Base-by-base conservation (phyloP, 345 rosid genomes). In the Leavenworthia alabamica region DNA sequence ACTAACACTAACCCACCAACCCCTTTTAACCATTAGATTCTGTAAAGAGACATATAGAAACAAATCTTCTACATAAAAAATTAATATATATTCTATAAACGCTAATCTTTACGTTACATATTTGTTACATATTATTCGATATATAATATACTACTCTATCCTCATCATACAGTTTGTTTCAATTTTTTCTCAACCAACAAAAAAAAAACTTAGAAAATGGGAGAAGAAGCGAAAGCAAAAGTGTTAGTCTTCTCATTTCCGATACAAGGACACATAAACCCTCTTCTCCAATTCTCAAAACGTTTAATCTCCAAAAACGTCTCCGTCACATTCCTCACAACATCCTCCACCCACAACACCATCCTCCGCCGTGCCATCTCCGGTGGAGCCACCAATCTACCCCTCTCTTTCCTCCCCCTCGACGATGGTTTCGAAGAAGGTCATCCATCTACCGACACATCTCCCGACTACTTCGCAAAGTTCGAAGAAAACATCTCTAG, bases 221-320 rank as follows among this genome's bases (percentile, higher is more conserved):
- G 74, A 70, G 74, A 70, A 56, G 44, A 55, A 16, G 19, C 65
- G 2, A 71, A 52, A 53, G 29, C 65, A 20, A 50, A 62, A 10
- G 75, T 76, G 12, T 47, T 79, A 45, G 73, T 81, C 12, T 8
- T 78, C 16, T 41, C 80, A 0, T 75, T 65, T 17, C 77, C 84
- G 1, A 13, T 32, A 5, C 86, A 77, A 68, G 86, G 91, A 6
- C 88, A 76, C 73, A 62, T 84, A 7, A 84, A 75, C 56, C 89
- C 89, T 19, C 65, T 79, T 40, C 73, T 81, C 49, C 83, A 81
- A 32, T 80, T 83, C 79, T 75, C 82, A 24, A 83, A 83, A 51
- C 83, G 83, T 40, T 29, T 86, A 8, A 64, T 57, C 66, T 73
- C 77, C 42, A 83, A 71, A 59, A 82, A 84, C 33, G 67, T 78